A percentile compares a stretch with the other conserved stretches of the same genome.
phyloP scores from a whole-genome alignment of 441 rosid genomes.

The Eruca vesicaria region DNA sequence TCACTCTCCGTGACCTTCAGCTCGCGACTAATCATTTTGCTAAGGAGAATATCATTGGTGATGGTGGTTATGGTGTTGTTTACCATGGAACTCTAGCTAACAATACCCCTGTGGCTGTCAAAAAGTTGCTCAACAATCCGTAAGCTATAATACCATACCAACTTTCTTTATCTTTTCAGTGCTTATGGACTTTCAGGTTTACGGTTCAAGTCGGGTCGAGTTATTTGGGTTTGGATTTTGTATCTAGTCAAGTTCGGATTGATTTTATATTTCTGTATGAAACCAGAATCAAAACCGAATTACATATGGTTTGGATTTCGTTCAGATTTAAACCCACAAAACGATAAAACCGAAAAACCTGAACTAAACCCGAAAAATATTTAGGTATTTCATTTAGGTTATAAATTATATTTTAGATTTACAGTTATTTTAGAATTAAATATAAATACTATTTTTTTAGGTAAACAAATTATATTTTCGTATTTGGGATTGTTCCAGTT shows the following conservation, averaged over 20 bases:
- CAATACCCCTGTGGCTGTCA: slow-evolving; percentile 69
- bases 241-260: too few species aligned
- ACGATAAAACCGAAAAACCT: not conserved
- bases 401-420: too few species aligned
- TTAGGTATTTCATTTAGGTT: too few species aligned
- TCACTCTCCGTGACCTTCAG: slow-evolving; percentile 76
- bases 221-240: not conserved
- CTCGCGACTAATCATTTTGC: slow-evolving; percentile 62
- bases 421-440: too few species aligned
- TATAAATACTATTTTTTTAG: too few species aligned
- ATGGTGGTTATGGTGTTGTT: slow-evolving; percentile 83
- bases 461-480: not conserved
- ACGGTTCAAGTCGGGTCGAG: too few species aligned
- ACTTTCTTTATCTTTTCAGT: not conserved
- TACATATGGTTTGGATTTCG: too few species aligned
- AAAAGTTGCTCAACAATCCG: slow-evolving; percentile 73
- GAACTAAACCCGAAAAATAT: not conserved
- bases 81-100: slow-evolving; percentile 61
- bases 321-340: not conserved
- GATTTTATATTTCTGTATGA: too few species aligned
- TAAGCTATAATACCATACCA: slow-evolving; percentile 36
- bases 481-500: not conserved
- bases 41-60: slow-evolving; percentile 70
- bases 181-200: not conserved
- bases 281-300: too few species aligned